Evolutionary conservation across 768 basidiomycete genomes (phyloP), one percentile per base, ranked within the genome.

Genomic region (Russula lepida): DNA sequence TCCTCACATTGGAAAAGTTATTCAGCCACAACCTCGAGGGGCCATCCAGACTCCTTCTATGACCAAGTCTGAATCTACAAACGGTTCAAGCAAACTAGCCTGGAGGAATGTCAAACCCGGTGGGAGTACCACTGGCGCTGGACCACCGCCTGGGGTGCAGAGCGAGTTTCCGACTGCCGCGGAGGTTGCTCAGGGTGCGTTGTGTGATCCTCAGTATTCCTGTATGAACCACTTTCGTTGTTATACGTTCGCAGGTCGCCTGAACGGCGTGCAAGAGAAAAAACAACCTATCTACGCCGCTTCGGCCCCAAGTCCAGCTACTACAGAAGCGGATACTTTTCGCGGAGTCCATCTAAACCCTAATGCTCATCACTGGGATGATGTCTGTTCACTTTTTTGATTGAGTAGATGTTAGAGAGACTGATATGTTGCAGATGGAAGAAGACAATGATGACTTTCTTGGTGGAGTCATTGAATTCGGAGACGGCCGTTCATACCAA

Each of bases 281-380:
- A 44, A 73, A 33, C 62, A 32, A 33, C n/a, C 79, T 1, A 78
- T 81, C n/a, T 82, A 84, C 46, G 74, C 77, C 15, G 78, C 79
- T 21, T 72, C 73, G 9, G 71, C 78, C 8, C 80, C 80, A 67
- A 85, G 86, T 70, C 84, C 84, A 69, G 81, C 84, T 19, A 74
- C 84, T 56, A 88, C 93, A 70, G 89, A 92, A 68, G 86, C 94
- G 7, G 95, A 97, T 71, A 88, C 94, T 0, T 99, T 99, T 74
- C 82, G 94, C 41, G 95, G 95, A 0, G 86, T 92, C 1, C 94
- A 98, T 72, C 76, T 98, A 50, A 87, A 97, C 73, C 91, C 94
- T 52, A 95, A 95, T 68, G 85, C 89, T 3, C 89, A 93, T 70
- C 94, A 98, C 70, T 99, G 97, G 97, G 97, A 98, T 67, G 94